Evolutionary conservation across 2,329 filamentous ascomycete genomes (phyloP), one percentile per base, ranked within the genome.

Genomic region (Aspergillus viridinutans): DNA sequence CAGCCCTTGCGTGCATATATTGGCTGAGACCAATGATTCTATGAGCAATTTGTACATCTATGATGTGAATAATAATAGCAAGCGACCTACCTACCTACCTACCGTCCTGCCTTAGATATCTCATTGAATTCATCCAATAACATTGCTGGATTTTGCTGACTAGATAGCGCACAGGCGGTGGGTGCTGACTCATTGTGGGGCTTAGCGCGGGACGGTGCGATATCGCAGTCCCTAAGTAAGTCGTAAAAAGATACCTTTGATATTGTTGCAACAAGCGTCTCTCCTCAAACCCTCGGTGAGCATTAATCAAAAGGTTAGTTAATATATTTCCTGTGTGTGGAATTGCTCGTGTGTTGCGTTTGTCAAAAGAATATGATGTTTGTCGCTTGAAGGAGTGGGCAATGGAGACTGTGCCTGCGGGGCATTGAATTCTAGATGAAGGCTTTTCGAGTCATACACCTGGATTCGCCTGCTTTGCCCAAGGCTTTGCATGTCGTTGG

Each of bases 151-250:
- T 23, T 21, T 10, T 12, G 3, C 42, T 23, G 7, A 20, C 20
- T 8, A 9, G 7, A 10, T 12, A 5, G 14, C 38, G 25, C 17
- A 5, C 17, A 20, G 49, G 48, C 55, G 55, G 55, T 40, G 50
- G 50, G 51, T 48, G 61, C 57, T 69, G 67, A 69, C 64, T 69
- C 61, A 69, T 55, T 58, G 59, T 57, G 62, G 61, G 62, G 60
- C 61, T 55, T 58, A 52, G 12, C 21, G 49, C 50, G 54, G 58
- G 53, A 52, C 57, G 50, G 32, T 6, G 49, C 69, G 71, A 72
- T 67, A 72, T 72, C 71, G 69, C 70, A 64, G 58, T 56, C 56
- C 2, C 5, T 1, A 35, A 5, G 29, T 14, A 14, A 35, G 32
- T 35, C 32, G 12, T 35, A 35, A 38, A 12, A 14, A 17, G 14